Base-by-base conservation (phyloP, 305 asterid species). In the Andrographis paniculata region DNA sequence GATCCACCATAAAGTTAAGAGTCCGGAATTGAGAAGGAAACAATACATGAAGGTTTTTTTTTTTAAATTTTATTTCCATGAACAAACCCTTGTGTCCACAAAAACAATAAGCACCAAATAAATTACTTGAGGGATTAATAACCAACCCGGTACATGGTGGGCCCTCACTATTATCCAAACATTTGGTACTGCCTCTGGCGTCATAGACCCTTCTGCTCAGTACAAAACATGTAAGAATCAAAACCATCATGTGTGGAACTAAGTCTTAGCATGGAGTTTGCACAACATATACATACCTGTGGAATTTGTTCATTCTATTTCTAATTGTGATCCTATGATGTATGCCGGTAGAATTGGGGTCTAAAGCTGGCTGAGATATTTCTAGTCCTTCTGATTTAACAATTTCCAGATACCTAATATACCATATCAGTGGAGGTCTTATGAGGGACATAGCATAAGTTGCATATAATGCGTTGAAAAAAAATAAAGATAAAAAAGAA, bases 281-380 rank as follows among this genome's bases (percentile, higher is more conserved):
- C 28, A 20, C 21, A 23, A 10, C 3, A 43, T n/a, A n/a, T n/a
- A 58, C 64, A 45, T 58, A 81, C 96, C 87, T 80, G 67, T 92
- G 99, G 62, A 92, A 77, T 62, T 35, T 68, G 9, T 84, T 76
- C 55, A 64, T 70, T 74, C 91, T 79, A 20, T 72, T 85, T 57
- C 99, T 70, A 45, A 92, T 45, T 20, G 99, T 92, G 66, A 92
- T 92, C 66, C 94, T 76, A 68, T 84, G 99, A 62, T 92, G 99
- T 71, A 92, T 92, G 43, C 94, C 99, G 20, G 95, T 81, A 21
- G 99, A 92, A 70, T 92, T 81, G 42, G 99, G 99, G 76, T 84
- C 95, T 72, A 92, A 70, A 56, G 99, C 99, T 22, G 99, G 99
- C 80, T 92, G 97, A 53, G 99, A 92, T 70, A 92, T 87, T 63